Evolutionary conservation across 148 eudicot genomes (phyloP).

Genomic region (Drosera capensis): DNA sequence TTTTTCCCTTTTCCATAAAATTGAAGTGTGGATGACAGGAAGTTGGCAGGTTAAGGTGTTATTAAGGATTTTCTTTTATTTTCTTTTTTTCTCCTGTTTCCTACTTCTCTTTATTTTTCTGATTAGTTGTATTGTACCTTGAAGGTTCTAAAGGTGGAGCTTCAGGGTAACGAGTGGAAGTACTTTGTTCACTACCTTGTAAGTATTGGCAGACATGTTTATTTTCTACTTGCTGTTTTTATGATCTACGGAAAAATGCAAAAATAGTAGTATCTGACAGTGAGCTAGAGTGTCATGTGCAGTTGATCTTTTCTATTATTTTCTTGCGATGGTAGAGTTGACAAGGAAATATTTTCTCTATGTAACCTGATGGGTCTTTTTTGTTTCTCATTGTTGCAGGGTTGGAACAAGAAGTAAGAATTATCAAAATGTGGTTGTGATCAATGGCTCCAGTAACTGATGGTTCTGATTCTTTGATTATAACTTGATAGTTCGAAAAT

Average conservation of each 20-base stretch:
- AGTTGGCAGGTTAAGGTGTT: too few relatives aligned
- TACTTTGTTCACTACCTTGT: constrained; percentile 96
- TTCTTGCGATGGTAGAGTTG: background rate
- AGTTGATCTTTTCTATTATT: too few relatives aligned
- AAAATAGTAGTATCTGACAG: too few relatives aligned
- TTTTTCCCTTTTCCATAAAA: too few relatives aligned
- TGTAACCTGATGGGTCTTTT: constrained; percentile 4
- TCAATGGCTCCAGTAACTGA: too few relatives aligned
- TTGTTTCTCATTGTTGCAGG: constrained; percentile 51
- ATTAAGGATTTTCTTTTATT: background rate
- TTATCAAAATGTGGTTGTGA: too few relatives aligned
- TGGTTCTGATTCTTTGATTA: too few relatives aligned
- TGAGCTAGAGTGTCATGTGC: too few relatives aligned
- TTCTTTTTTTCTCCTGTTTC: background rate
- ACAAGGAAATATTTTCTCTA: too few relatives aligned
- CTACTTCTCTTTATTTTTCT: background rate
- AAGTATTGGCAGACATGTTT: constrained; percentile 23
- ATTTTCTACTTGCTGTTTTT: constrained; percentile 5
- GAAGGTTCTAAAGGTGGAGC: constrained; percentile 80
- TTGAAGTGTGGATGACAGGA: too few relatives aligned
- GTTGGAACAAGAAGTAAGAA: constrained; percentile 99
- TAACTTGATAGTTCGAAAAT: too few relatives aligned
- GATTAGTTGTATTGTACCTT: constrained; percentile 6
- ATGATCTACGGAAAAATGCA: too few relatives aligned
- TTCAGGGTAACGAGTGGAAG: constrained; percentile 77